These are phyloP conservation scores for Phytophthora multivora DNA, from an alignment of 352 stramenopile species.

Conservation along the genomic window DNA sequence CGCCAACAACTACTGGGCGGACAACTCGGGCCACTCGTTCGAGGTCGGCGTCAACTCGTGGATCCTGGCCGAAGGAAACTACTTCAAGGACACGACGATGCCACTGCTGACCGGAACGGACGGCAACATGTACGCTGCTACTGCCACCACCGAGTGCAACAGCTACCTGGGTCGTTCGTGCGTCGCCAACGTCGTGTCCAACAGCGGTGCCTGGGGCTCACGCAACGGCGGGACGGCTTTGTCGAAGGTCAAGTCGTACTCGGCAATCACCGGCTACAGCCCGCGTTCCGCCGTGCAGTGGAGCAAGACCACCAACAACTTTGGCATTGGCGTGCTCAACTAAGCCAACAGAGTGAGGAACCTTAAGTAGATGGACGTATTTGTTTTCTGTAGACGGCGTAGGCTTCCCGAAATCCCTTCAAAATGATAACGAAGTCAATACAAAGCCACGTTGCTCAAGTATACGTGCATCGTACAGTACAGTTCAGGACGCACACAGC, in stretches of 20 bases:
- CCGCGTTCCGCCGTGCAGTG: conserved; percentile 20
- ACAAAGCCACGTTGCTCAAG: background rate
- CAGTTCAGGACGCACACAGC: too few species aligned
- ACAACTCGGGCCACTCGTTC: conserved; percentile 49
- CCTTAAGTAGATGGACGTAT: conserved; percentile 1
- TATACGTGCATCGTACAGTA: too few species aligned
- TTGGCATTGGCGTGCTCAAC: conserved; percentile 28
- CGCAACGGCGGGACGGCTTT: conserved; percentile 21
- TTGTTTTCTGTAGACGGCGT: conserved; percentile 12
- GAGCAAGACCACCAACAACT: conserved; percentile 25
- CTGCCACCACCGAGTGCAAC: conserved; percentile 17
- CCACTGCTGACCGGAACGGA: conserved; percentile 14
- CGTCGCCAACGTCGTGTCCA: conserved; percentile 30
- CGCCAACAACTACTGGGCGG: conserved; percentile 47
- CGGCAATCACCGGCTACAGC: conserved; percentile 13
- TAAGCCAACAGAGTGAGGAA: background rate
- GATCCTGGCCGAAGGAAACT: conserved; percentile 54
- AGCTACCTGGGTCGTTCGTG: conserved; percentile 33
- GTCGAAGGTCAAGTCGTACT: conserved; percentile 18
- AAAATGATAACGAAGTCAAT: conserved; percentile 3
- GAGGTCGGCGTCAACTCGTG: conserved; percentile 35
- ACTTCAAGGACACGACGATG: conserved; percentile 40
- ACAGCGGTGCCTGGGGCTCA: conserved; percentile 20
- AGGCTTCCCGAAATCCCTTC: background rate
- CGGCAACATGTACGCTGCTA: conserved; percentile 22